Conservation (phyloP, 257 asterid genomes). For the Pogostemon cablin region DNA sequence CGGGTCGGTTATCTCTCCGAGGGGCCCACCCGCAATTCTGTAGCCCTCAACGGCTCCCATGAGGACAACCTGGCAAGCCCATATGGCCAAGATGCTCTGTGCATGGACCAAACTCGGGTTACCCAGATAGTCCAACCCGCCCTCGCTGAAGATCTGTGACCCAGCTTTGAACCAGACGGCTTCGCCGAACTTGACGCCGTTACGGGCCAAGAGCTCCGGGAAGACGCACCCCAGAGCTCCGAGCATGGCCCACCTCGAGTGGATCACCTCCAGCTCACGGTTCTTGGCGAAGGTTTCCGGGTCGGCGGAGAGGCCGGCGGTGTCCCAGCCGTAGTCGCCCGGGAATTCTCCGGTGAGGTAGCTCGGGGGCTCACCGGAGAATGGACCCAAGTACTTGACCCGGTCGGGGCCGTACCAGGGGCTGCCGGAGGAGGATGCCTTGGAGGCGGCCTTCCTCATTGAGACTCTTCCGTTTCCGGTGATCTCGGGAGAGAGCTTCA, state of each 20-base stretch:
- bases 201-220: slow-evolving; percentile 69
- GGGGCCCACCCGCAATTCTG: slow-evolving; percentile 55
- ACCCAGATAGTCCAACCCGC: slow-evolving; percentile 70
- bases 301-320: slow-evolving; percentile 50
- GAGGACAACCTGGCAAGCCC: slow-evolving; percentile 59
- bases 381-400: slow-evolving; percentile 45
- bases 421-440: slow-evolving; percentile 46
- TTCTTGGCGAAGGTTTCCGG: slow-evolving; percentile 52
- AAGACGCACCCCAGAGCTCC: slow-evolving; percentile 58
- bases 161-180: slow-evolving; percentile 70
- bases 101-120: slow-evolving; percentile 73
- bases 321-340: slow-evolving; percentile 58
- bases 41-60: slow-evolving; percentile 78
- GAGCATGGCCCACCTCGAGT: slow-evolving; percentile 52
- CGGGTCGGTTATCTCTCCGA: slow-evolving; percentile 50
- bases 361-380: slow-evolving; percentile 49
- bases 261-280: slow-evolving; percentile 51
- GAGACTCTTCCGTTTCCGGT: slow-evolving; percentile 48
- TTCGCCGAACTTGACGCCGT: slow-evolving; percentile 61
- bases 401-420: slow-evolving; percentile 53
- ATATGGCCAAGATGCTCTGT: slow-evolving; percentile 66
- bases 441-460: slow-evolving; percentile 41
- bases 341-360: slow-evolving; percentile 52
- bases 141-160: slow-evolving; percentile 63
- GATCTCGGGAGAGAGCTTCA: slow-evolving; percentile 40